Evolutionary conservation across 768 basidiomycete species (phyloP).

Genomic region (Serendipita sp.): DNA sequence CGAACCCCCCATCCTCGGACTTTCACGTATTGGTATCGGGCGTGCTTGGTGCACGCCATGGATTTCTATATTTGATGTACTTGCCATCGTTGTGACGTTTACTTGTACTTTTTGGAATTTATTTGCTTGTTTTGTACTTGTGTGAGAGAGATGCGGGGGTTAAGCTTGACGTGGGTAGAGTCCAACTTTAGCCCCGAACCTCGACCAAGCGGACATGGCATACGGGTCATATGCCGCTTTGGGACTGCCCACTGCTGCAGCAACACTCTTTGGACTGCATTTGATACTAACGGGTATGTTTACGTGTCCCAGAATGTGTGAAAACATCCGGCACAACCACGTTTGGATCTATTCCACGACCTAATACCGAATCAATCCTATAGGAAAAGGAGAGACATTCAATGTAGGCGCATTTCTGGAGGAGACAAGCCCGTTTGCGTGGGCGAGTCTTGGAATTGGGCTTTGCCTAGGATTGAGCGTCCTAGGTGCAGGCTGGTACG

Average conservation of each 20-base stretch:
- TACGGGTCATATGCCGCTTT: slow-evolving; percentile 17
- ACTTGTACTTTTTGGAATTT: no score
- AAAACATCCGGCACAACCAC: not conserved
- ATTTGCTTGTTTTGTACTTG: no score
- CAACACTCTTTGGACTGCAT: slow-evolving; percentile 60
- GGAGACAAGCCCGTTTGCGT: slow-evolving; percentile 84
- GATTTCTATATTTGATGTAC: no score
- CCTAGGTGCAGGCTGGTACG: slow-evolving; percentile 88
- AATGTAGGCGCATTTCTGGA: slow-evolving; percentile 89
- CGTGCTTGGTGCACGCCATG: no score
- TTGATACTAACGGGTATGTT: slow-evolving; percentile 73
- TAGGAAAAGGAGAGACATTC: slow-evolving; percentile 82
- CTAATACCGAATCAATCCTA: not conserved
- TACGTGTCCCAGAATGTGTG: no score
- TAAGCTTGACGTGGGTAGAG: no score
- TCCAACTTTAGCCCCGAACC: not conserved
- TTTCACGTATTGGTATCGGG: no score
- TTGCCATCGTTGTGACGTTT: no score
- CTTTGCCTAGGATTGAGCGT: slow-evolving; percentile 89
- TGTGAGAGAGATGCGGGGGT: no score
- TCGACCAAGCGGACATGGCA: slow-evolving; percentile 15
- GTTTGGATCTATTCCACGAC: not conserved
- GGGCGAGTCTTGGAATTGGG: slow-evolving; percentile 82
- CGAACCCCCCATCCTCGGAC: no score
- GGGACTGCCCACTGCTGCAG: slow-evolving; percentile 38